These are phyloP conservation scores for Heracleum sosnowskyi DNA, from an alignment of 129 eudicot species.

Conservation along the genomic window DNA sequence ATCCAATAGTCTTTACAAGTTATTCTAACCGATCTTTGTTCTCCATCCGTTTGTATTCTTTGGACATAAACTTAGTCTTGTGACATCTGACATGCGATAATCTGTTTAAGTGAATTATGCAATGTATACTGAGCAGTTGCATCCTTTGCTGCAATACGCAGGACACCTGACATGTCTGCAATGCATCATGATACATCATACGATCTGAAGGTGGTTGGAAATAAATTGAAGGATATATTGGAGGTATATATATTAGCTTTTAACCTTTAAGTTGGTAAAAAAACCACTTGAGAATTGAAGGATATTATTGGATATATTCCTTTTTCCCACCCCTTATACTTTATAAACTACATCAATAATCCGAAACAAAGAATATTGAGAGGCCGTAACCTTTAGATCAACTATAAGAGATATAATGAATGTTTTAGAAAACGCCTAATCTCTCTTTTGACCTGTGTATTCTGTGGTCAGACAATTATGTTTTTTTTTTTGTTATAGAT, in stretches of 20 bases:
- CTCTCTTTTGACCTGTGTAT: neutral
- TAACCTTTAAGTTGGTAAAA: neutral
- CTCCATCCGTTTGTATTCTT: neutral
- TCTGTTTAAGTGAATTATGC: conserved; percentile 2
- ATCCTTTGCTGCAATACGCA: conserved; percentile 24
- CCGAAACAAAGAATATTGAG: neutral
- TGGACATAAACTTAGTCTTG: neutral
- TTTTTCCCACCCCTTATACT: neutral
- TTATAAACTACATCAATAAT: neutral
- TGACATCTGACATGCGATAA: neutral
- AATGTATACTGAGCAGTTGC: neutral
- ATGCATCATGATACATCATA: conserved; percentile 87
- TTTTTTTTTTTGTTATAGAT: conserved; percentile 32
- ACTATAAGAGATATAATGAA: neutral
- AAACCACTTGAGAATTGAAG: no score
- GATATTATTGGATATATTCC: no score
- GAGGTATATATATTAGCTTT: conserved; percentile 41
- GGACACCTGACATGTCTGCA: conserved; percentile 91
- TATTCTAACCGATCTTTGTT: neutral
- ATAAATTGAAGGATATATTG: conserved; percentile 48
- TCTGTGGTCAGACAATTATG: neutral
- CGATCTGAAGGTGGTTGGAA: conserved; percentile 70
- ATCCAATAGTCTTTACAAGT: neutral
- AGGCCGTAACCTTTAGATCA: neutral
- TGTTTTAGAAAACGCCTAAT: neutral